Base-by-base conservation (phyloP, 208 protist species). In the Acanthamoeba royreba region DNA sequence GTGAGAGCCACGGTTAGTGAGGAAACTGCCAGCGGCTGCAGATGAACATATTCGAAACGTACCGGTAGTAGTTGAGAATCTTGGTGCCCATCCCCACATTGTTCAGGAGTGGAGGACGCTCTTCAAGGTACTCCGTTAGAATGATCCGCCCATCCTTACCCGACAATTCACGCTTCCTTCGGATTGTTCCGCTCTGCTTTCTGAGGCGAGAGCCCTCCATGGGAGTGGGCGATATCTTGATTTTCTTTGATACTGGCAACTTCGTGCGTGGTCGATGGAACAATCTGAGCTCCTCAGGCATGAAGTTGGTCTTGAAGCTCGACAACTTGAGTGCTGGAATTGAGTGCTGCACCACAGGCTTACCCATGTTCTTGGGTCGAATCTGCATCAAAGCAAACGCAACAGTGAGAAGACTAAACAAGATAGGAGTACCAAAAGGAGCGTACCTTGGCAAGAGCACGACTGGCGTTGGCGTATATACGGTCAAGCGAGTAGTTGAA, bases 41-140 rank as follows among this genome's bases (percentile, higher is more conserved):
- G 3, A 28, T 4, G 15, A 63, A 33, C 13, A 77, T 11, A 40
- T n/a, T 77, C 35, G 17, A 17, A n/a, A 38, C 77, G n/a, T 58
- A 61, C 46, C 85, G 85, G 43, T 95, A 96, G 38, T 94, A 96
- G 55, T 95, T 92, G 13, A 79, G 66, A 63, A 96, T 74, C 74
- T 91, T 95, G 40, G 91, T 95, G 55, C 91, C 93, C 94, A 96
- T 96, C 31, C 94, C 94, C 5, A 93, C 55, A 31, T 79, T 91
- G 35, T 35, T 81, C 4, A 96, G 87, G 22, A 96, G 31, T 3
- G 94, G 72, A 9, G 94, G 94, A 4, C 93, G 58, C 38, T 95
- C 69, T 31, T 96, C 94, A 4, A 91, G 42, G 58, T 96, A 96
- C 94, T 96, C 94, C 15, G 94, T 69, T n/a, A 96, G 93, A n/a